Base-by-base conservation (phyloP, 2,329 filamentous ascomycete species). In the Apiospora phragmitis region DNA sequence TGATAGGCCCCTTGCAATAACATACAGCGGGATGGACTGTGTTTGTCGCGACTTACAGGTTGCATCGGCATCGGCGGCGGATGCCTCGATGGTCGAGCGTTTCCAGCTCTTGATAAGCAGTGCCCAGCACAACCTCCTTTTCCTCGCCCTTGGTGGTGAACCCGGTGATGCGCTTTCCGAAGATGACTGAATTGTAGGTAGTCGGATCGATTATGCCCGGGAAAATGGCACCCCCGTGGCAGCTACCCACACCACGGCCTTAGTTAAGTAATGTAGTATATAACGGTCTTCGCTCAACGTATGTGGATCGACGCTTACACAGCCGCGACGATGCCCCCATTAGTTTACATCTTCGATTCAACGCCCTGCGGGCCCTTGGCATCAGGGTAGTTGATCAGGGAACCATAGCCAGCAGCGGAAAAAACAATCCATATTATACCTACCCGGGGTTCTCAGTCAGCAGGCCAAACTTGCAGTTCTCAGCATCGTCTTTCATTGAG, bases 321-420 rank as follows among this genome's bases (percentile, higher is more conserved):
- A 14, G 83, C 80, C 9, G 81, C 78, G 38, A 86, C 77, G 55
- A 86, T 75, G 32, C 82, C 82, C 5, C 82, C 82, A 55, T 80
- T 79, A 1, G 77, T 75, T 74, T 79, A 85, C 21, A 86, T 78
- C 42, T 80, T 73, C 24, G 78, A 73, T 1, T 83, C 84, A 68
- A 86, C 81, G 11, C 75, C 76, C 71, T 86, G 83, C 67, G 86
- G 76, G 1, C 71, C 75, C 26, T 72, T 79, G 6, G 84, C 83
- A 41, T 77, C 79, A 6, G 84, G 83, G 72, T 85, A 86, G 74
- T 86, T 84, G 68, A 85, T 81, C 66, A 86, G 73, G 2, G 83
- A 79, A 0, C 84, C 85, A 70, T 86, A 84, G 21, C 83, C 83
- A 1, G 82, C 83, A 4, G 79, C 80, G 7, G 82, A 73, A 80